Evolutionary conservation across 1,284 basidiomycete species (phyloP).

Genomic region (Uromyces viciae-fabae): DNA sequence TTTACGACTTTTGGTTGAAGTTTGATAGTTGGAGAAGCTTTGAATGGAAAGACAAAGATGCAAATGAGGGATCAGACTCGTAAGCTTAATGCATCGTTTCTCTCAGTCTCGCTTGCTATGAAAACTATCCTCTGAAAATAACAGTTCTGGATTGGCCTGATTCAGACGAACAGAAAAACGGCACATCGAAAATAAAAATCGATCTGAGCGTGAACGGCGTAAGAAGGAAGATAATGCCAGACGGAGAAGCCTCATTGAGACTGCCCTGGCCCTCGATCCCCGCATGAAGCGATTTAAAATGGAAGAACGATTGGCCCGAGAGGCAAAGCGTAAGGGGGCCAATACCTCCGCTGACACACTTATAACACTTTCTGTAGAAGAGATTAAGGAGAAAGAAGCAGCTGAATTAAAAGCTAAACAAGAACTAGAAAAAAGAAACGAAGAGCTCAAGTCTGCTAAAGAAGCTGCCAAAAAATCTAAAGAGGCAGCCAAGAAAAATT

Average conservation of each 20-base stretch:
- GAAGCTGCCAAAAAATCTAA: conserved; percentile 94
- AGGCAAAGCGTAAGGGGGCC: conserved; percentile 70
- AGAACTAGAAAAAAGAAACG: conserved; percentile 67
- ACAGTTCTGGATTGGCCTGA: neutral
- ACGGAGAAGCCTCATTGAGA: conserved; percentile 80
- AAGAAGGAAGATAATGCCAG: conserved; percentile 98
- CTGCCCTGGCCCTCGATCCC: conserved; percentile 78
- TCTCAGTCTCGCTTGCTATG: neutral
- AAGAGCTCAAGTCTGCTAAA: conserved; percentile 67
- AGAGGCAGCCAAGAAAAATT: conserved; percentile 61
- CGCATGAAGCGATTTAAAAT: conserved; percentile 97
- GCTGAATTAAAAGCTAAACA: conserved; percentile 71
- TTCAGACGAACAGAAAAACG: conserved; percentile 92
- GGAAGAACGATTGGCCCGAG: conserved; percentile 89
- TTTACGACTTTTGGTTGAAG: conserved; percentile 99
- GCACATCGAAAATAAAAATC: conserved; percentile 99
- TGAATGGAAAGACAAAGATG: conserved; percentile 97
- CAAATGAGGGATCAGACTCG: conserved; percentile 95
- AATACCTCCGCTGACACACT: conserved; percentile 58
- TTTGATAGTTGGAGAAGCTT: conserved; percentile 98
- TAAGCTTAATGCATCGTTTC: conserved; percentile 55
- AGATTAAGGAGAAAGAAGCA: conserved; percentile 65
- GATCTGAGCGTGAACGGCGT: conserved; percentile 84
- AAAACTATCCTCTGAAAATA: neutral
- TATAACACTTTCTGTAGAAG: conserved; percentile 54